Percentiles rank a stretch among this genome's conserved stretches.
Conservation (phyloP, 305 asterid genomes). For the Stenogyne calaminthoides region DNA sequence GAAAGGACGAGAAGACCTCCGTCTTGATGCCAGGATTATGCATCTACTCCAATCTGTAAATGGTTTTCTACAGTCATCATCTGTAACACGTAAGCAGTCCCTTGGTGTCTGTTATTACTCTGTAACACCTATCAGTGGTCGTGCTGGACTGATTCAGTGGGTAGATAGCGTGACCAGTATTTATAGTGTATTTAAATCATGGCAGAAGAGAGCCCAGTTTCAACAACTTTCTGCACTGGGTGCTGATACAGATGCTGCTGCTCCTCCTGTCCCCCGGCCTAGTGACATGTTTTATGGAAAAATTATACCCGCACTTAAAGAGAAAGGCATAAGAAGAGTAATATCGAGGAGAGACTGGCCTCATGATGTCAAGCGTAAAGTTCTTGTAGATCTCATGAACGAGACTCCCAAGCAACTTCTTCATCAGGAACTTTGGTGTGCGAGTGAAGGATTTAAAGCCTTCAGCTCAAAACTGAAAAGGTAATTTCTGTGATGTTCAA, state of each 20-base stretch:
- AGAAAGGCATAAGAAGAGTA: constrained; percentile 96
- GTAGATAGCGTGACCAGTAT: constrained; percentile 91
- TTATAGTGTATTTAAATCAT: constrained; percentile 91
- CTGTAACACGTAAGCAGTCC: constrained; percentile 73
- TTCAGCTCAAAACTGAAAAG: constrained; percentile 91
- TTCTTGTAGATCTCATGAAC: constrained; percentile 89
- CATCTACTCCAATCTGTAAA: constrained; percentile 95
- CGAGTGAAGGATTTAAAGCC: constrained; percentile 96
- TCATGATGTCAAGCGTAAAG: constrained; percentile 95
- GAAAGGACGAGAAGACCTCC: constrained; percentile 99
- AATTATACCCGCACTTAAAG: constrained; percentile 98
- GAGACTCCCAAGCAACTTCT: constrained; percentile 98
- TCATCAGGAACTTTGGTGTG: constrained; percentile 98
- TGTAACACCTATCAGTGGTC: constrained; percentile 97
- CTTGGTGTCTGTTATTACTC: constrained; percentile 88
- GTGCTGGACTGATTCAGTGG: constrained; percentile 99
- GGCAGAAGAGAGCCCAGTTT: constrained; percentile 91
- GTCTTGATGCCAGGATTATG: constrained; percentile 99
- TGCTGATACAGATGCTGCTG: constrained; percentile 58
- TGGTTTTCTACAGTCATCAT: constrained; percentile 82
- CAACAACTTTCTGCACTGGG: constrained; percentile 70
- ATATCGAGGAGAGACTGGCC: constrained; percentile 99
- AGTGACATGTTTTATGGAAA: constrained; percentile 99
- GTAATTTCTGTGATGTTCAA: constrained; percentile 44
- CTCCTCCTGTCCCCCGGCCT: constrained; percentile 92